Evolutionary conservation across 257 asterid species (phyloP), one percentile per base, ranked within the genome.

Genomic region (Perilla frutescens): DNA sequence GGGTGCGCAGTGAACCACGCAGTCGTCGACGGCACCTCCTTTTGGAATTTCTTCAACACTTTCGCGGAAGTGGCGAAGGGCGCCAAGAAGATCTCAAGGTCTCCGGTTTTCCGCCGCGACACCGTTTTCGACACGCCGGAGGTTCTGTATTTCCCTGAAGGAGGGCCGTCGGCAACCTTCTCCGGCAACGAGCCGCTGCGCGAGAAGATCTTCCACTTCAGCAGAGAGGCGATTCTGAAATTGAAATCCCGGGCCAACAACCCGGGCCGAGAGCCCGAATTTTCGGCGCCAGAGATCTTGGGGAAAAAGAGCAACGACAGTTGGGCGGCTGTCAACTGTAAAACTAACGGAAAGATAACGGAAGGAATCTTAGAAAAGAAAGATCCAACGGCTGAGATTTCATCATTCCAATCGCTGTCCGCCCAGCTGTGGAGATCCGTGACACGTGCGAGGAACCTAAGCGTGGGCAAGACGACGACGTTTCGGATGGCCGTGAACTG

Each of bases 401-500:
- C 98, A 13, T 93, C 97, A 0, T 93, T 93, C 48, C 98, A 93
- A 65, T 93, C 98, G 2, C 87, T 93, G 2, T 61, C 84, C 73
- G 97, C 96, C 0, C 96, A 88, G 69, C 84, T 93, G 48, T 93
- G 98, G 98, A 68, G 93, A 59, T 84, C 95, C 29, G 98, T 93
- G 76, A 93, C 98, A 55, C 95, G 96, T 15, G 96, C 90, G 8
- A 77, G 98, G 73, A 84, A 86, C 0, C 59, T 93, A 4, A 75
- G 74, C 2, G 67, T 74, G 0, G 43, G 29, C 7, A 87, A 87
- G 72, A 86, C 85, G 85, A 93, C 98, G 11, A 93, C 98, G 82
- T 93, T 93, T 29, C 47, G 98, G 54, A 93, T 93, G 98, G 98
- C 98, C 0, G 96, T 91, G 6, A 93, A 93, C 77, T 93, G 98